Conservation (phyloP, 2,329 filamentous ascomycete genomes). For the Aspergillus phoenicis region DNA sequence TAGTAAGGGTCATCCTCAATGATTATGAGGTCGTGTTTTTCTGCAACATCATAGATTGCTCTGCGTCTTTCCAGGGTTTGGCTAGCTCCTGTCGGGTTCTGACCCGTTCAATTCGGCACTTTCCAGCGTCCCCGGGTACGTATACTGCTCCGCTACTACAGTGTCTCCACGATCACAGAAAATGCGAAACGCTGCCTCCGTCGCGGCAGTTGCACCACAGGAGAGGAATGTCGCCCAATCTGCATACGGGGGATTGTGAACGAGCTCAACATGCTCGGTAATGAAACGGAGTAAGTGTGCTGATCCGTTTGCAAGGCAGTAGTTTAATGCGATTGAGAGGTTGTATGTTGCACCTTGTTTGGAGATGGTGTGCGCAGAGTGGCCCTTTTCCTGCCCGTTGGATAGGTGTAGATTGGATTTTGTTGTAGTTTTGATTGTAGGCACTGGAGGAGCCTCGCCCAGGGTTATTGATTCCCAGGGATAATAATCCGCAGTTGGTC, state of each 20-base stretch:
- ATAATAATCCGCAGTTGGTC: conserved; percentile 5
- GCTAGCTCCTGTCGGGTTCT: conserved; percentile 89
- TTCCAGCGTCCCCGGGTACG: conserved; percentile 78
- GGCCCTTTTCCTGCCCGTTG: not conserved
- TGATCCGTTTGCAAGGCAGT: conserved; percentile 76
- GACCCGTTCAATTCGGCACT: conserved; percentile 70
- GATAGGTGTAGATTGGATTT: not conserved
- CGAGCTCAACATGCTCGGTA: conserved; percentile 85
- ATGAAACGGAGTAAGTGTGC: conserved; percentile 81
- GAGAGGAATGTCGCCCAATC: conserved; percentile 88
- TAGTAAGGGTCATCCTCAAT: conserved; percentile 95
- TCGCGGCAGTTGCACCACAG: conserved; percentile 80
- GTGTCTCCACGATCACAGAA: conserved; percentile 75
- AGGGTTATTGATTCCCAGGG: not conserved
- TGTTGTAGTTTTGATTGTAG: not conserved
- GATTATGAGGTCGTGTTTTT: conserved; percentile 83
- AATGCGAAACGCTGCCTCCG: conserved; percentile 83
- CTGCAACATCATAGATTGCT: conserved; percentile 74
- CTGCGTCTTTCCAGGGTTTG: conserved; percentile 67
- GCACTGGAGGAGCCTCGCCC: not conserved
- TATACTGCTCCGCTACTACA: conserved; percentile 86
- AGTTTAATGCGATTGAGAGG: conserved; percentile 81
- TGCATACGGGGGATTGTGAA: conserved; percentile 81
- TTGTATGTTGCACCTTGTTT: conserved; percentile 51
- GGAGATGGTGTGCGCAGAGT: not conserved